A percentile compares a stretch with the other conserved stretches of the same genome.
Evolutionary conservation across 805 yeast species (phyloP).

Genomic region (Wickerhamiella siamensis): DNA sequence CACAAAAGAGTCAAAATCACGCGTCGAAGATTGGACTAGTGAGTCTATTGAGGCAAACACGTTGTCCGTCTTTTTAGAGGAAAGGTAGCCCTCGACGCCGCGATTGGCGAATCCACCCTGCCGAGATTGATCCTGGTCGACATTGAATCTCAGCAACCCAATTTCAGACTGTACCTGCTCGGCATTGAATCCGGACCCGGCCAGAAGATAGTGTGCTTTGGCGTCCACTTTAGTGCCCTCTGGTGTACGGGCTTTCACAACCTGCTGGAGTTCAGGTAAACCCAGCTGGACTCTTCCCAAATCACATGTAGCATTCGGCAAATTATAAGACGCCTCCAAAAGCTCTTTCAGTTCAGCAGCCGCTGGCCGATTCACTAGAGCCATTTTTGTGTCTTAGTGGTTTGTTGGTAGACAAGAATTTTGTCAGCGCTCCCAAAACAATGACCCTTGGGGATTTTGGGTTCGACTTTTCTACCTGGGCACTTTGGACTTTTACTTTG

Average conservation of each 20-base stretch:
- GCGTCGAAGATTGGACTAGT: slow-evolving; percentile 54
- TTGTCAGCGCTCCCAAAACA: background rate
- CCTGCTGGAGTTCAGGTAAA: slow-evolving; percentile 44
- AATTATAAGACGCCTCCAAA: slow-evolving; percentile 58
- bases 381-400: background rate
- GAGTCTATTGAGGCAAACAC: slow-evolving; percentile 73
- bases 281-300: slow-evolving; percentile 73
- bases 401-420: background rate
- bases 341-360: slow-evolving; percentile 46
- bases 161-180: slow-evolving; percentile 58
- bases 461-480: too few relatives aligned
- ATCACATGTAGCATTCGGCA: slow-evolving; percentile 52
- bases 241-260: slow-evolving; percentile 48
- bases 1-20: slow-evolving; percentile 69
- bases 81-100: slow-evolving; percentile 51
- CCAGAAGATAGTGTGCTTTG: slow-evolving; percentile 63
- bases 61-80: slow-evolving; percentile 65
- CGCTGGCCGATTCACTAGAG: slow-evolving; percentile 17
- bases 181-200: slow-evolving; percentile 76
- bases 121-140: background rate
- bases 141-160: slow-evolving; percentile 16
- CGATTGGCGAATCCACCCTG: slow-evolving; percentile 13
- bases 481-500: background rate
- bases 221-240: slow-evolving; percentile 37
- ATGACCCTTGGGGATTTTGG: background rate